These are phyloP conservation scores for Podospora pseudocomata DNA, from an alignment of 495 filamentous ascomycete genomes.

Conservation along the genomic window DNA sequence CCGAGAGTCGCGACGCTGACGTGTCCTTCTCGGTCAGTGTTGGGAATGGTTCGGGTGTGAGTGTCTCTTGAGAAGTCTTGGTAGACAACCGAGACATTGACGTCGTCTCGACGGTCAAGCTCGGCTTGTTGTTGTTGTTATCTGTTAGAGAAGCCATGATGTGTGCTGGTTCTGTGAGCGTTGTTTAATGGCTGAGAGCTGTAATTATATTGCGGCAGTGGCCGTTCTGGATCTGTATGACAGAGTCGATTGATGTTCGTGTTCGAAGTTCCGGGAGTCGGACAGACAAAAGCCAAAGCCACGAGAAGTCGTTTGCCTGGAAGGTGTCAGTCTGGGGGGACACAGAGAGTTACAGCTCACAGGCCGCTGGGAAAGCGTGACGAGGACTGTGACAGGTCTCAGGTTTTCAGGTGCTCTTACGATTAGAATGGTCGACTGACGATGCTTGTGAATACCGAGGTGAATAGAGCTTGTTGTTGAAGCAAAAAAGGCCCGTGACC, in stretches of 20 bases:
- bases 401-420: not conserved
- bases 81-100: slow-evolving; percentile 14
- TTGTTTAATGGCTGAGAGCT: slow-evolving; percentile 15
- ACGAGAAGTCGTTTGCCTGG: not conserved
- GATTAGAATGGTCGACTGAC: slow-evolving; percentile 8
- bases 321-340: slow-evolving; percentile 20
- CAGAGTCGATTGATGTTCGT: not conserved
- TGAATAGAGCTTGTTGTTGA: slow-evolving; percentile 1
- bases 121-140: slow-evolving; percentile 24
- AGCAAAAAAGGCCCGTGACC: slow-evolving; percentile 16
- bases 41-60: slow-evolving; percentile 27
- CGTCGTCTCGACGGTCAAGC: slow-evolving; percentile 33
- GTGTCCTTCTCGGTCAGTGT: slow-evolving; percentile 30
- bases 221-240: slow-evolving; percentile 3
- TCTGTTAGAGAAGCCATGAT: slow-evolving; percentile 29
- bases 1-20: slow-evolving; percentile 28
- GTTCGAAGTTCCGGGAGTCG: not conserved
- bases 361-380: slow-evolving; percentile 15
- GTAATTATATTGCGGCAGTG: slow-evolving; percentile 27
- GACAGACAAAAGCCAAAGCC: not conserved
- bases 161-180: not conserved
- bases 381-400: slow-evolving; percentile 12
- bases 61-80: slow-evolving; percentile 30
- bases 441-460: slow-evolving; percentile 4
- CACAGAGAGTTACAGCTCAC: slow-evolving; percentile 3